Evolutionary conservation across 2,329 filamentous ascomycete genomes (phyloP), one percentile per base, ranked within the genome.

Genomic region (Chaetoscypha palmicola): DNA sequence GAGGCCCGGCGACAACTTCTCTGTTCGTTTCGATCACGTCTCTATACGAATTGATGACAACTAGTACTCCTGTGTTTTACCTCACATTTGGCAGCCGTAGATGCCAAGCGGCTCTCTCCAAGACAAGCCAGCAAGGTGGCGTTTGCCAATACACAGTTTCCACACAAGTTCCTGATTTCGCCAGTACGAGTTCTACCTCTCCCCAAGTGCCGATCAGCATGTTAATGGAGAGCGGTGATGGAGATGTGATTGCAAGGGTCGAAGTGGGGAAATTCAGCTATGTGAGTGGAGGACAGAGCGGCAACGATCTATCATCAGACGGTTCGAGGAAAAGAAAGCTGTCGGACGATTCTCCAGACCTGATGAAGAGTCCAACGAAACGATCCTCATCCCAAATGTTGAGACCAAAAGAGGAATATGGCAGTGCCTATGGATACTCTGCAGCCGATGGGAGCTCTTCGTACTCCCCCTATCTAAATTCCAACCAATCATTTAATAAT

Each of bases 61-160:
- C 72, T 46, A 73, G 69, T 32, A 59, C 68, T 43, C 69, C 74
- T 2, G 71, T 71, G 39, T 80, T 86, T 57, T 81, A 68, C 51
- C 65, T 95, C 43, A 75, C 81, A 36, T 94, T 95, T 64, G 88
- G 87, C n/a, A 73, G 76, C n/a, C 78, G 84, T 57, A 81, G 81
- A 62, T 83, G 81, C 63, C 71, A 77, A 43, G 81, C 81, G 46
- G 74, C 81, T 44, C 71, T 89, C 19, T 73, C 77, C 35, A 81
- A 82, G 60, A 61, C 71, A 61, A 72, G 65, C 54, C 77, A 70
- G 66, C 76, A 80, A 49, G 66, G 75, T 53, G 75, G 77, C 16
- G 69, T 66, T 43, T 86, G 77, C 61, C 75, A 81, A 50, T 94
- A 92, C 64, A 74, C 76, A 22, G 72, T 94, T 55, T 78, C 76